Evolutionary conservation across 495 filamentous ascomycete species (phyloP).

Genomic region (Daldinia caldariorum): DNA sequence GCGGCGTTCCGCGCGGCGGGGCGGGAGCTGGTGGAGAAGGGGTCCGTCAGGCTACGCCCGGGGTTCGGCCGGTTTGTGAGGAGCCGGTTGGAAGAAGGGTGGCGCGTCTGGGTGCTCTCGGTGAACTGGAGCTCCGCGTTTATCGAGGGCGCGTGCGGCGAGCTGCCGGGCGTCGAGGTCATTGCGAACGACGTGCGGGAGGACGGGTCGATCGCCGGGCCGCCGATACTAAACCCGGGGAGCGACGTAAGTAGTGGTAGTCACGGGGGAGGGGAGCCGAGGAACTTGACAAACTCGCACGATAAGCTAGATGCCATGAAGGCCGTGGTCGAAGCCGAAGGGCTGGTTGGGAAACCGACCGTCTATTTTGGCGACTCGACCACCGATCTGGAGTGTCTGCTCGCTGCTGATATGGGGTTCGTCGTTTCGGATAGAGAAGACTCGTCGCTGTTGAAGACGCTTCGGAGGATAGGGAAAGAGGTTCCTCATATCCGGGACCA

Average conservation of each 20-base stretch:
- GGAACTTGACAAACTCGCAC: constrained; percentile 47
- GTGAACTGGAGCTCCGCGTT: constrained; percentile 60
- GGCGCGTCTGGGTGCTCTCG: constrained; percentile 52
- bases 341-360: constrained; percentile 17
- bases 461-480: constrained; percentile 50
- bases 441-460: constrained; percentile 49
- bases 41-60: constrained; percentile 44
- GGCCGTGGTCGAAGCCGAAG: constrained; percentile 25
- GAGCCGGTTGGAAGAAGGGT: constrained; percentile 26
- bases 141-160: constrained; percentile 47
- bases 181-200: constrained; percentile 49
- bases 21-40: constrained; percentile 32
- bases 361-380: constrained; percentile 52
- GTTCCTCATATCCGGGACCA: constrained; percentile 50
- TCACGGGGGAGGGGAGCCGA: neutral
- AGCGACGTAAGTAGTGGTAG: neutral
- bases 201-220: constrained; percentile 50
- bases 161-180: constrained; percentile 36
- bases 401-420: constrained; percentile 50
- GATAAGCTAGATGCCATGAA: constrained; percentile 47
- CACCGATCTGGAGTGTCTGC: constrained; percentile 53
- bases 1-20: constrained; percentile 44
- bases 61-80: constrained; percentile 51
- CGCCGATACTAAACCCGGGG: constrained; percentile 39
- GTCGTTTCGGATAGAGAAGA: constrained; percentile 51